Base-by-base conservation (phyloP, 495 filamentous ascomycete genomes). In the Daldinia decipiens region DNA sequence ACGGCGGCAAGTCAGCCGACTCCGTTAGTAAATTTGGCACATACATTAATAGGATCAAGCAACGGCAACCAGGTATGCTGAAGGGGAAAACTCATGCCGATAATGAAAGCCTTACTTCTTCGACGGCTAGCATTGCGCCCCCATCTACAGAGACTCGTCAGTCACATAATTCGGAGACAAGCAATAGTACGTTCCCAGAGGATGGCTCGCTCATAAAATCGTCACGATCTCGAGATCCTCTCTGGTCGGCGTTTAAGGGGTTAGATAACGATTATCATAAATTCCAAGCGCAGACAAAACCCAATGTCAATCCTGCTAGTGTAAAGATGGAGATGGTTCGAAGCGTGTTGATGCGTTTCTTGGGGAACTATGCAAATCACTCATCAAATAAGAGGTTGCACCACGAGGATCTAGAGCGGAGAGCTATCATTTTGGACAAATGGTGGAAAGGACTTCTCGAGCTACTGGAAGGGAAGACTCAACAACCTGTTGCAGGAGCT, bases 381-480 rank as follows among this genome's bases (percentile, higher is more conserved):
- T 80, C 87, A 1, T 94, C 92, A 4, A 90, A 88, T 68, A 84
- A 82, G 68, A 85, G 84, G 54, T 66, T 84, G 19, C 81, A 87
- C 32, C 85, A 93, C 5, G 95, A 98, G 82, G 93, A 97, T 76
- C 79, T 98, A 45, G 95, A 99, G 65, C 87, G 92, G 38, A 85
- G 95, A 62, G 87, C 92, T 4, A 88, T 88, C 39, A 91, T 96
- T 38, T 82, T 98, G 45, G 93, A 97, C 74, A 95, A 93, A 76
- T 99, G 95, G 95, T 99, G 95, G 95, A 92, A 87, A 39, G 94
- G 91, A 7, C 84, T 99, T 51, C 79, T 98, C 47, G 93, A 94
- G 62, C 89, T 97, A 83, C 85, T 98, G 47, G 89, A 94, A 74
- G 90, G 70, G 1, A 77, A 77, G 51, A 65, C 67, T n/a, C 77